Base-by-base conservation (phyloP, 106 monocot species). In the Narthecium ossifragum region DNA sequence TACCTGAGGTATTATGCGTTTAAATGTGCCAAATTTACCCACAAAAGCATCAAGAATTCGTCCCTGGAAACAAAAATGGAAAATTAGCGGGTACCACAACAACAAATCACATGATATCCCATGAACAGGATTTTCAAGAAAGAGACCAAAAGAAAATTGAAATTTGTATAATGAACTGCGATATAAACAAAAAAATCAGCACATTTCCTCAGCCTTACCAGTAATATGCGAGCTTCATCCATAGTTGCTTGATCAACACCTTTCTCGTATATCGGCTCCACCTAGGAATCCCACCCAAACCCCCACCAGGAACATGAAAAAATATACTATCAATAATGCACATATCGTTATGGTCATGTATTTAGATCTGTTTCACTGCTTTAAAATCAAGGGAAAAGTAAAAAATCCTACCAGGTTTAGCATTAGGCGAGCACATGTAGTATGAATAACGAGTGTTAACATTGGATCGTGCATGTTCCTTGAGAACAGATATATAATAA, bases 391-490 rank as follows among this genome's bases (percentile, higher is more conserved):
- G n/a, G n/a, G n/a, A n/a, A n/a, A 24, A 62, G 31, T 6, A 62
- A 59, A 62, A 24, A n/a, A n/a, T 4, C 71, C 10, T 34, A 94
- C 94, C 90, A 98, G 71, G 79, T 98, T 98, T 32, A 98, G 61
- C 98, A 98, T 87, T 20, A 98, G 59, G 5, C 98, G 78, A 57
- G 98, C 90, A 84, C 84, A 98, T 31, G 98, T 98, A 32, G 91
- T 91, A 65, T 91, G 98, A 67, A 98, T 82, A 13, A 79, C 78
- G 68, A 98, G 77, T 34, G 80, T 81, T 64, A 98, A 75, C 26
- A 91, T 91, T 32, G 98, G 84, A 74, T 98, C 98, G 47, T 98
- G 98, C 87, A 98, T 87, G 67, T 88, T 98, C 61, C 98, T 78
- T n/a, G 98, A 98, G 69, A 98, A 98, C 64, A 98, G 63, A 68